phyloP scores from a whole-genome alignment of 2,329 filamentous ascomycete genomes.

The Capronia coronata region DNA sequence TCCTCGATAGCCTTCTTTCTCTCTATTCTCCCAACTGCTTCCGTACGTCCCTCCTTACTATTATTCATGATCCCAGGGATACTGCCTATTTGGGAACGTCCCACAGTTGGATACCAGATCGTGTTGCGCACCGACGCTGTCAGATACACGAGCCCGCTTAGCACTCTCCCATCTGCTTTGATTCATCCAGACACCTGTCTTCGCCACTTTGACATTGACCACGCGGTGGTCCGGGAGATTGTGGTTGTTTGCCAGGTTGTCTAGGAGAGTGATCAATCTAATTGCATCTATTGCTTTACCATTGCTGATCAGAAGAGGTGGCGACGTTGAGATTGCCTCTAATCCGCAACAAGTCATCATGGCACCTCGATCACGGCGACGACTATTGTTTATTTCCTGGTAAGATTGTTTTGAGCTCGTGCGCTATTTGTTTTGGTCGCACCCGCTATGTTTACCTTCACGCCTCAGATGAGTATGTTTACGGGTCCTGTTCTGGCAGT shows the following conservation, averaged over 20 bases:
- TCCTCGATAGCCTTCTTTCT: no score
- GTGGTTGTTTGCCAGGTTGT: conserved; percentile 3
- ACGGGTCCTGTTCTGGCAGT: conserved; percentile 1
- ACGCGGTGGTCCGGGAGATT: conserved; percentile 3
- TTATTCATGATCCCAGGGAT: no score
- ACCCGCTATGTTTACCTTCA: not conserved
- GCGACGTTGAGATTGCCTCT: not conserved
- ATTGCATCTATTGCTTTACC: conserved; percentile 2
- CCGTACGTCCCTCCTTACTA: not conserved
- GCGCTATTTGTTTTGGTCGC: not conserved
- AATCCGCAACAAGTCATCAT: not conserved
- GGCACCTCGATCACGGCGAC: not conserved
- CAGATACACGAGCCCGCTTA: conserved; percentile 1
- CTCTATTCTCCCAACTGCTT: not conserved
- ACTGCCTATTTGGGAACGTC: not conserved
- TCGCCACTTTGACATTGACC: conserved; percentile 3
- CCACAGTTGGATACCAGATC: not conserved
- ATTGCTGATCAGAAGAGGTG: not conserved
- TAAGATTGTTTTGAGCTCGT: not conserved
- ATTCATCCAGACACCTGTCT: conserved; percentile 6
- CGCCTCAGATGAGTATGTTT: not conserved
- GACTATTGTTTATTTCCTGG: not conserved
- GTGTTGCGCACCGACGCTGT: conserved; percentile 8
- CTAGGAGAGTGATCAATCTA: conserved; percentile 14
- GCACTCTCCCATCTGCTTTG: not conserved